phyloP scores from a whole-genome alignment of 306 rosid species.

The Vigna trinervia region DNA sequence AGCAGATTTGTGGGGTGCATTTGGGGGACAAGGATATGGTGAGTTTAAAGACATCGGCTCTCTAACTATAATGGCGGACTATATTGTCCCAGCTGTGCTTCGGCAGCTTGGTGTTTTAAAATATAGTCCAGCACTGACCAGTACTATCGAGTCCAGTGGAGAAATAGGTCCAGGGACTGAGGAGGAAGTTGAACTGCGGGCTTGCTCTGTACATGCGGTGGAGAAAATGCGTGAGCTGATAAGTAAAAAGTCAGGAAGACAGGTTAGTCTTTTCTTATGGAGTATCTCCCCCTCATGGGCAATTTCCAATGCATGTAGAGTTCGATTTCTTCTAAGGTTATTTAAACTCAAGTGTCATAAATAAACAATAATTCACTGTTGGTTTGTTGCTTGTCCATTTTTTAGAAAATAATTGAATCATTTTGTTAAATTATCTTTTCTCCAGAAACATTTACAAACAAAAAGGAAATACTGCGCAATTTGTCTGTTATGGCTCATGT shows the following conservation, averaged over 20 bases:
- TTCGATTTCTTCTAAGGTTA: not conserved
- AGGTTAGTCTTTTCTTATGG: slow-evolving; percentile 51
- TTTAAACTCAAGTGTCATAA: not conserved
- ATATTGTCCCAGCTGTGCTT: slow-evolving; percentile 95
- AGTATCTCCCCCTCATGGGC: not conserved
- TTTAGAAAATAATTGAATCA: not conserved
- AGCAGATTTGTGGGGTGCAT: slow-evolving; percentile 97
- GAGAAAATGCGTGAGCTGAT: slow-evolving; percentile 93
- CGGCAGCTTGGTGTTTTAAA: slow-evolving; percentile 83
- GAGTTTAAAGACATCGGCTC: slow-evolving; percentile 81
- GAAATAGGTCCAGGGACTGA: slow-evolving; percentile 94
- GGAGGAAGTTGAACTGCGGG: slow-evolving; percentile 96
- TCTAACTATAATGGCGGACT: slow-evolving; percentile 95
- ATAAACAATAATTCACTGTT: not conserved
- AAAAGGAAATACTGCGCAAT: slow-evolving; percentile 1
- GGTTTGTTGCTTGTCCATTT: not conserved
- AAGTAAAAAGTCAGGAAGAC: slow-evolving; percentile 72
- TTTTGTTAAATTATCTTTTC: not conserved
- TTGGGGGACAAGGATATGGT: slow-evolving; percentile 76
- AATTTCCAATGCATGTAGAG: not conserved
- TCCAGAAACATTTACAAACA: not conserved
- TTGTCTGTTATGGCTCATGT: not conserved
- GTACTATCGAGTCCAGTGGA: slow-evolving; percentile 65
- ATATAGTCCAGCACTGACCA: slow-evolving; percentile 72
- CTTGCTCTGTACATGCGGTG: slow-evolving; percentile 91